phyloP scores from a whole-genome alignment of 345 rosid species.

The Clarkia xantiana region DNA sequence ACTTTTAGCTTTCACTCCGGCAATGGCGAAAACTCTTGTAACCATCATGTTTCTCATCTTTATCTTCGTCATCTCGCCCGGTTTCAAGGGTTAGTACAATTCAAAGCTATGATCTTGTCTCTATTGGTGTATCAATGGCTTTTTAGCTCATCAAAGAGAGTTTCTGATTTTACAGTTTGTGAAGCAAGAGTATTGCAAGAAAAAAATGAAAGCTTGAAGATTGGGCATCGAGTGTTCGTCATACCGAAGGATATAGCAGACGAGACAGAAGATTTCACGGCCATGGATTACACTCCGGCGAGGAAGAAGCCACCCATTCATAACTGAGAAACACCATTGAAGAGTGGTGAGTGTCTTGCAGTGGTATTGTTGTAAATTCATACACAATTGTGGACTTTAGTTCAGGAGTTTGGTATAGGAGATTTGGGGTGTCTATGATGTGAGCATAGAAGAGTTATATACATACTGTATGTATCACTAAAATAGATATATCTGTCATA shows the following conservation, averaged over 20 bases:
- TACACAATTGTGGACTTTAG: too few relatives aligned
- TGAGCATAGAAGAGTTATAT: too few relatives aligned
- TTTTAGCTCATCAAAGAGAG: neutral
- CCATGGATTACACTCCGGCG: conserved; percentile 9
- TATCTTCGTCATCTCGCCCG: conserved; percentile 6
- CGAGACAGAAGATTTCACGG: neutral
- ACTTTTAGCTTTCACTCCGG: too few relatives aligned
- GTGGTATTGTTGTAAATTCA: neutral
- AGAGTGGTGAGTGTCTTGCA: neutral
- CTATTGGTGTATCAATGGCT: neutral
- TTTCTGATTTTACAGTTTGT: neutral
- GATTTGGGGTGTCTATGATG: too few relatives aligned
- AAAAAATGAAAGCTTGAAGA: neutral
- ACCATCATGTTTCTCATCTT: conserved; percentile 4
- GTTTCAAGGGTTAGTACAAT: conserved; percentile 2
- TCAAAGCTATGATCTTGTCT: too few relatives aligned
- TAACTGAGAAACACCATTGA: conserved; percentile 1
- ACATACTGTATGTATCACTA: too few relatives aligned
- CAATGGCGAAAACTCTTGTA: conserved; percentile 5
- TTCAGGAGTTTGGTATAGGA: too few relatives aligned
- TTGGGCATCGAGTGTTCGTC: neutral
- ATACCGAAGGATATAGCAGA: neutral
- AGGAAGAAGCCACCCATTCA: conserved; percentile 14
- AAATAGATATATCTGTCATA: too few relatives aligned
- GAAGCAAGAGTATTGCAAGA: conserved; percentile 4